A percentile compares a stretch with the other conserved stretches of the same genome.
phyloP scores from a whole-genome alignment of 306 rosid species.

The Pyrus pyrifolia region DNA sequence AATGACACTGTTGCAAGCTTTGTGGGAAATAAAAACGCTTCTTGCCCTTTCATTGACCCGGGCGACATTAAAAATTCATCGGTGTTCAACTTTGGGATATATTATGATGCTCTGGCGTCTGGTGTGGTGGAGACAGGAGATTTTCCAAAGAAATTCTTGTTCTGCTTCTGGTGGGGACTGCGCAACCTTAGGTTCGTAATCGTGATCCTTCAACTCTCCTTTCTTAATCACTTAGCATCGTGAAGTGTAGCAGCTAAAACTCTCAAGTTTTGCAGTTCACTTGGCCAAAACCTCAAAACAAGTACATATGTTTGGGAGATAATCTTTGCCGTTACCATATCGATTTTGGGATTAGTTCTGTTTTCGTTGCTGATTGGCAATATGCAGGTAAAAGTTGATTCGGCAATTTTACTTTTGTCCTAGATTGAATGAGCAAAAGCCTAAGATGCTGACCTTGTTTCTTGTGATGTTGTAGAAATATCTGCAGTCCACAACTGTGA shows the following conservation, averaged over 20 bases:
- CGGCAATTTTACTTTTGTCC: not conserved
- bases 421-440: not conserved
- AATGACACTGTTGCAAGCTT: rapidly evolving
- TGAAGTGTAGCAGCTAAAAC: not conserved
- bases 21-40: not conserved
- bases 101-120: constrained; percentile 40
- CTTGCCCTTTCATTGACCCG: constrained; percentile 37
- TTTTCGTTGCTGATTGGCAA: constrained; percentile 79
- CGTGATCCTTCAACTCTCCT: not conserved
- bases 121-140: constrained; percentile 24
- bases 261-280: constrained; percentile 40
- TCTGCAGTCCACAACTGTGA: constrained; percentile 72
- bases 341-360: constrained; percentile 66
- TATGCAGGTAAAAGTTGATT: constrained; percentile 61
- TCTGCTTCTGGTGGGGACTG: constrained; percentile 97
- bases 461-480: constrained; percentile 47
- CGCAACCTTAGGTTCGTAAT: constrained; percentile 58
- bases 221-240: not conserved
- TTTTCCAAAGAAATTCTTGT: constrained; percentile 53
- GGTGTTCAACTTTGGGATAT: constrained; percentile 63
- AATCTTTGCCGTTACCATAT: constrained; percentile 51
- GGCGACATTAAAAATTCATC: constrained; percentile 9
- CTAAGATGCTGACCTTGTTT: not conserved
- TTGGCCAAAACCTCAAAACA: constrained; percentile 80
- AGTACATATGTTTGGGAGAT: constrained; percentile 55